phyloP scores from a whole-genome alignment of 2,329 filamentous ascomycete species.

The Podosphaera leucotricha region DNA sequence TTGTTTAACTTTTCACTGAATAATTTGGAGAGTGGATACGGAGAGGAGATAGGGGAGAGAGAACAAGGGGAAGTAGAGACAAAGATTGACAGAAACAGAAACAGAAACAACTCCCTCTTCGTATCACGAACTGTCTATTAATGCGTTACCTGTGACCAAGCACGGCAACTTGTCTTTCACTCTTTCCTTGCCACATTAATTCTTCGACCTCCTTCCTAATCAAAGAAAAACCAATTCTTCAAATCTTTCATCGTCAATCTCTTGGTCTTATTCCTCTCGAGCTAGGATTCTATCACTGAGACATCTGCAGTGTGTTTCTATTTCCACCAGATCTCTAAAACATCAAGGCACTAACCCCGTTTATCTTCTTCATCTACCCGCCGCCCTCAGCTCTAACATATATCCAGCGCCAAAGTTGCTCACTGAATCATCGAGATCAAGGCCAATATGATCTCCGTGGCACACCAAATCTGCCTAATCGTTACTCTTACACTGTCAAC shows the following conservation, averaged over 20 bases:
- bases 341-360: not conserved
- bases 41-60: not conserved
- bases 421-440: constrained; percentile 14
- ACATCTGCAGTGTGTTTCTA: not conserved
- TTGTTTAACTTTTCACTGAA: no score
- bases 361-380: constrained; percentile 2
- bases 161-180: not conserved
- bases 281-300: not conserved
- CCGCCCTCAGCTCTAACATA: not conserved
- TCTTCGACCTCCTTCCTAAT: not conserved
- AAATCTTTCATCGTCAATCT: not conserved
- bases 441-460: constrained; percentile 34
- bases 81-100: not conserved
- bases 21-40: not conserved
- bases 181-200: not conserved
- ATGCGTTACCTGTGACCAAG: not conserved
- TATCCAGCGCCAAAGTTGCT: constrained; percentile 5
- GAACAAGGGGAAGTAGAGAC: no score
- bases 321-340: not conserved
- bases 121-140: not conserved
- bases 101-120: not conserved
- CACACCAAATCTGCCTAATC: constrained; percentile 29
- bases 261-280: not conserved
- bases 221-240: not conserved
- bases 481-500: constrained; percentile 36